phyloP scores from a whole-genome alignment of 495 filamentous ascomycete species.

The Poronia punctata region DNA sequence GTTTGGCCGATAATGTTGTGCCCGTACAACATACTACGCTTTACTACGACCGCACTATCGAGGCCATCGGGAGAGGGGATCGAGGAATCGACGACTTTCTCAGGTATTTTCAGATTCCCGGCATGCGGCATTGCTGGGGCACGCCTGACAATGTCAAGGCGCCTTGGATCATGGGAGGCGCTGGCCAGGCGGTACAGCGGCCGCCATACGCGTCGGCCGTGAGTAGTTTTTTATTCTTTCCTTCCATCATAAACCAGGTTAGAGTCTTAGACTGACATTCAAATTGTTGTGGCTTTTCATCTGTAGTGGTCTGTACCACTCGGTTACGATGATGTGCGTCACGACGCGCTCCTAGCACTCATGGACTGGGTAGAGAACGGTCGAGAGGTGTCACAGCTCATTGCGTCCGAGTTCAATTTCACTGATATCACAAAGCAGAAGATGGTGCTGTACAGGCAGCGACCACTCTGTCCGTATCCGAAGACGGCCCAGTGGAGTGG shows the following conservation, averaged over 20 bases:
- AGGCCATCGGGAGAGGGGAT: slow-evolving; percentile 25
- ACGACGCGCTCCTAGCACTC: slow-evolving; percentile 32
- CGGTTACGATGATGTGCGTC: slow-evolving; percentile 35
- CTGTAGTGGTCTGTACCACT: slow-evolving; percentile 27
- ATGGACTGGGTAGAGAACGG: slow-evolving; percentile 45
- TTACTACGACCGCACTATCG: slow-evolving; percentile 33
- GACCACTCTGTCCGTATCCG: slow-evolving; percentile 39
- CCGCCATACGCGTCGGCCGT: slow-evolving; percentile 20
- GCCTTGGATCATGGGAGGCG: slow-evolving; percentile 40
- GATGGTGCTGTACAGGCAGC: slow-evolving; percentile 30
- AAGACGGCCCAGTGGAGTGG: slow-evolving; percentile 16
- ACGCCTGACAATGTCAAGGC: slow-evolving; percentile 28
- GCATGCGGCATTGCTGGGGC: slow-evolving; percentile 36
- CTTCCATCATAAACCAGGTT: no score
- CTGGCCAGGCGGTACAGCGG: slow-evolving; percentile 28
- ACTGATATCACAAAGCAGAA: slow-evolving; percentile 16
- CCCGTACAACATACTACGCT: slow-evolving; percentile 34
- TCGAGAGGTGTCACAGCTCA: slow-evolving; percentile 27
- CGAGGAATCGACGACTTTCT: slow-evolving; percentile 33
- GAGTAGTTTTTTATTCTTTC: no score
- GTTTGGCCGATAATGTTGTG: slow-evolving; percentile 45
- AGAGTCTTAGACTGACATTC: no score
- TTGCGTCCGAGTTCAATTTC: slow-evolving; percentile 34
- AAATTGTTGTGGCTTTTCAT: no score
- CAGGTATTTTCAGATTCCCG: slow-evolving; percentile 35